These are phyloP conservation scores for Pinus taeda DNA, from an alignment of 75 land plant genomes.

Conservation along the genomic window DNA sequence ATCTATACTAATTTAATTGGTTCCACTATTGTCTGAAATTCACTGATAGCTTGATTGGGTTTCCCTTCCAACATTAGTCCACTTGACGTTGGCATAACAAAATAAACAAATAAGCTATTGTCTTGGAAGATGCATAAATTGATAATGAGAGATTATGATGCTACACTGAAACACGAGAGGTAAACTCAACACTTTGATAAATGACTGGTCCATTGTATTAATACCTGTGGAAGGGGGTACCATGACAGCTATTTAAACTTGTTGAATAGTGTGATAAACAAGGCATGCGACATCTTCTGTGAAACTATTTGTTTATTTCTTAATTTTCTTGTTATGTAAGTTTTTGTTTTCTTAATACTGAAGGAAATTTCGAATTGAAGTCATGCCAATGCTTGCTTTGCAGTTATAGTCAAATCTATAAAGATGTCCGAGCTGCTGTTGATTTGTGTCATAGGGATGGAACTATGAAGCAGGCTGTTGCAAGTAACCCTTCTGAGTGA, in stretches of 20 bases:
- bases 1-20: no score
- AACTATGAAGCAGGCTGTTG: slow-evolving; percentile 94
- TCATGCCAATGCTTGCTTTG: slow-evolving; percentile 2
- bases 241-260: background rate
- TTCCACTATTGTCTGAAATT: no score
- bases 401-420: slow-evolving; percentile 85
- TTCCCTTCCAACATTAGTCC: no score
- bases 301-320: background rate
- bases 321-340: background rate
- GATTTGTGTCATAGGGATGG: slow-evolving; percentile 99
- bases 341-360: background rate
- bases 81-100: no score
- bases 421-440: slow-evolving; percentile 93
- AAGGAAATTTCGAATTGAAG: background rate
- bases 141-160: no score
- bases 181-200: background rate
- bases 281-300: background rate
- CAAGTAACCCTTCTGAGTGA: slow-evolving; percentile 80
- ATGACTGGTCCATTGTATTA: background rate
- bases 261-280: background rate
- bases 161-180: background rate
- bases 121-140: no score
- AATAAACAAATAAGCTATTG: no score
- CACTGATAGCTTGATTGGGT: no score
- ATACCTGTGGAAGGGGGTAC: background rate